A percentile compares a stretch with the other conserved stretches of the same genome.
Evolutionary conservation across 306 rosid species (phyloP).

Genomic region (Macrotyloma uniflorum): DNA sequence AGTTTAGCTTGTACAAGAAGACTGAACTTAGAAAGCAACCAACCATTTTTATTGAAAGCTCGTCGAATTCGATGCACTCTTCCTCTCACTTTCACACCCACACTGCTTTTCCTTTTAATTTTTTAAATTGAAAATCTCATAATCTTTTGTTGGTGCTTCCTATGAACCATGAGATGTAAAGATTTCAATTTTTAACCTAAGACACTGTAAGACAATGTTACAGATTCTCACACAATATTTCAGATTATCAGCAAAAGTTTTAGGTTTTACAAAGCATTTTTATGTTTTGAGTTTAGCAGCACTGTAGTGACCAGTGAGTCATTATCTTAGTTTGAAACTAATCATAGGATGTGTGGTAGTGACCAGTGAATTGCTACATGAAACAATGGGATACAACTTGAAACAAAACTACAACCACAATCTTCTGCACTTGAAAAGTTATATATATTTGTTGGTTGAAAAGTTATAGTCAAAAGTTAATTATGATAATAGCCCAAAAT

Average conservation of each 20-base stretch:
- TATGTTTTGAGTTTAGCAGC: not conserved
- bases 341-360: too few species aligned
- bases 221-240: not conserved
- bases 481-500: too few species aligned
- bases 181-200: not conserved
- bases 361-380: too few species aligned
- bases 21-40: slow-evolving; percentile 72
- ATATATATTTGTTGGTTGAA: too few species aligned
- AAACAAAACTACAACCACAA: too few species aligned
- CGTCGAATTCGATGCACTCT: slow-evolving; percentile 83
- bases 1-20: slow-evolving; percentile 72
- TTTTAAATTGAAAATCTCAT: slow-evolving; percentile 20
- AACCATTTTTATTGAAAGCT: slow-evolving; percentile 60
- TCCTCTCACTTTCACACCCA: slow-evolving; percentile 35
- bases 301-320: too few species aligned
- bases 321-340: too few species aligned
- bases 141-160: slow-evolving; percentile 38
- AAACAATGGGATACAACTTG: too few species aligned
- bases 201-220: not conserved
- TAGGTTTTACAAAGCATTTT: not conserved
- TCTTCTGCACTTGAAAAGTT: too few species aligned
- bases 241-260: not conserved
- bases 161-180: not conserved
- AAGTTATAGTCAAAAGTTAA: too few species aligned
- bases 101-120: slow-evolving; percentile 8